A percentile compares a stretch with the other conserved stretches of the same genome.
Evolutionary conservation across 768 basidiomycete species (phyloP).

Genomic region (Leccinum incarnatum): DNA sequence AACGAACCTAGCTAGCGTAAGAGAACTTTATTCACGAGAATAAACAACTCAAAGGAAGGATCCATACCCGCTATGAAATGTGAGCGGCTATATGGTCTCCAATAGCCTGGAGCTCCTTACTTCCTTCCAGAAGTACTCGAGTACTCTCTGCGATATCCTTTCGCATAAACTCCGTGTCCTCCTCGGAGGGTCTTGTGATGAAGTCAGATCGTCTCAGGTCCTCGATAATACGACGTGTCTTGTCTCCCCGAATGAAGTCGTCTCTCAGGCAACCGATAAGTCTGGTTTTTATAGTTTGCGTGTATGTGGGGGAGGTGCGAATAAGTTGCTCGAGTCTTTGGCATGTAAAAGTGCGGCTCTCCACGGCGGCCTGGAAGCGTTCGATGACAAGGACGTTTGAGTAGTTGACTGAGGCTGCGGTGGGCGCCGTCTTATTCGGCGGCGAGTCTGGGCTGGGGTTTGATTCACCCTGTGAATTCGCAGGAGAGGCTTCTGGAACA

Average conservation of each 20-base stretch:
- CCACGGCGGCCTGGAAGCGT: constrained; percentile 28
- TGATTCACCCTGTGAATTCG: constrained; percentile 3
- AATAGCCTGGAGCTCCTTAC: constrained; percentile 24
- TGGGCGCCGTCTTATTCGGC: neutral
- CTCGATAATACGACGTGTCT: constrained; percentile 24
- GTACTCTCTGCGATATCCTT: constrained; percentile 26
- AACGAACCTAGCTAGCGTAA: neutral
- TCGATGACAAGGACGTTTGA: constrained; percentile 27
- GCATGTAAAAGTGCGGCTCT: constrained; percentile 25
- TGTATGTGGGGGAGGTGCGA: constrained; percentile 19
- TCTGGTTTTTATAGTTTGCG: constrained; percentile 16
- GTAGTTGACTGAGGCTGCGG: constrained; percentile 17
- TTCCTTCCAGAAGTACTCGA: constrained; percentile 26
- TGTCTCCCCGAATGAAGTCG: constrained; percentile 28
- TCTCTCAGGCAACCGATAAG: constrained; percentile 23
- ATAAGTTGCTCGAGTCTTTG: constrained; percentile 30
- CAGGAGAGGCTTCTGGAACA: constrained; percentile 1
- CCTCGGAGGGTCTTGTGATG: constrained; percentile 15
- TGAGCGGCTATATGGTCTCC: constrained; percentile 24
- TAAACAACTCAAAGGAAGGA: neutral
- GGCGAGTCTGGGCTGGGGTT: constrained; percentile 3
- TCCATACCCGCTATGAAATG: constrained; percentile 13
- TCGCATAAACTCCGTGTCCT: constrained; percentile 19
- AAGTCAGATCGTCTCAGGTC: constrained; percentile 27
- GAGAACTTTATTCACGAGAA: neutral